Percentiles rank a stretch among this genome's conserved stretches.
phyloP scores from a whole-genome alignment of 1,139 yeast species.

The Diutina scorzettiae region DNA sequence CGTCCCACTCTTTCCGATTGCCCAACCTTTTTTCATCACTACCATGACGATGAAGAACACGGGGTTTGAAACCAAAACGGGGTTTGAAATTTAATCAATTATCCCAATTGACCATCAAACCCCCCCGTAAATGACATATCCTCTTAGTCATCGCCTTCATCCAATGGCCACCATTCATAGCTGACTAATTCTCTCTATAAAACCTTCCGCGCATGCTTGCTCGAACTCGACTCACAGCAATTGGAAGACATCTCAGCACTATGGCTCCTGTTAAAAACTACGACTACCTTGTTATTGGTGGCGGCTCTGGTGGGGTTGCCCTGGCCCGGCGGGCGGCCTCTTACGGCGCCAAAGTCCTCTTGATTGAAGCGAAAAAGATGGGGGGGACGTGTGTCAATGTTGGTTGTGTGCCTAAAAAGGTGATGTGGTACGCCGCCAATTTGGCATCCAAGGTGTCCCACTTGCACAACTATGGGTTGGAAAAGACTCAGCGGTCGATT shows the following conservation, averaged over 20 bases:
- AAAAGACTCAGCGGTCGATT: slow-evolving; percentile 29
- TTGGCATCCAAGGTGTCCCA: slow-evolving; percentile 64
- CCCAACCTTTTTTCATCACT: no score
- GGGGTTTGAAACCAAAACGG: no score
- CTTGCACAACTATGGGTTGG: slow-evolving; percentile 74
- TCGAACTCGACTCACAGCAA: background rate
- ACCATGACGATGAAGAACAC: no score
- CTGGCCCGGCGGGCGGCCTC: slow-evolving; percentile 94
- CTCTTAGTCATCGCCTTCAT: no score
- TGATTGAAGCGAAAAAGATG: slow-evolving; percentile 61
- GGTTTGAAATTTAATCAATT: no score
- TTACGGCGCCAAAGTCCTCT: slow-evolving; percentile 77
- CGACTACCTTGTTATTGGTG: slow-evolving; percentile 92
- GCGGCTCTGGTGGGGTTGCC: slow-evolving; percentile 99
- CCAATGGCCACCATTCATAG: no score
- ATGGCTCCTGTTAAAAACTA: slow-evolving; percentile 62
- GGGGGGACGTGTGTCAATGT: slow-evolving; percentile 99
- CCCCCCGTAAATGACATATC: no score
- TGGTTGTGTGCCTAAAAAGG: slow-evolving; percentile 98
- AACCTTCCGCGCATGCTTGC: no score
- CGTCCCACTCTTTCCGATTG: no score
- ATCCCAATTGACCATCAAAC: no score
- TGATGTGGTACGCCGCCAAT: slow-evolving; percentile 97
- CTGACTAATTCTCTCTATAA: no score
- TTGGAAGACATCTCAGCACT: slow-evolving; percentile 2